phyloP scores from a whole-genome alignment of 768 basidiomycete genomes.

The Pholiota conissans region DNA sequence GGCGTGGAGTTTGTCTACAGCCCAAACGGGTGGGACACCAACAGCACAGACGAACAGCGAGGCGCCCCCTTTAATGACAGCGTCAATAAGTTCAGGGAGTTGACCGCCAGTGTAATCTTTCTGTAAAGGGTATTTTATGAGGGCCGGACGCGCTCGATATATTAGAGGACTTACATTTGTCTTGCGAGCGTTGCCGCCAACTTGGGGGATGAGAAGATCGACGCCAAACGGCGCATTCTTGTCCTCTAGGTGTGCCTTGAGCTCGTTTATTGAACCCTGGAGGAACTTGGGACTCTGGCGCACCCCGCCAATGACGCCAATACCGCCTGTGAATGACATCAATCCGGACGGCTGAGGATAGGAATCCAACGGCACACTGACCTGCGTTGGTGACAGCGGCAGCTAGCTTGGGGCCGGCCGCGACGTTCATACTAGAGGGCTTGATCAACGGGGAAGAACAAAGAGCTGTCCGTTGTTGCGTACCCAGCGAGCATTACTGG shows the following conservation, averaged over 20 bases:
- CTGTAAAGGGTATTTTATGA: conserved; percentile 17
- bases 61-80: conserved; percentile 73
- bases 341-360: background rate
- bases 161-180: conserved; percentile 54
- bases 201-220: conserved; percentile 80
- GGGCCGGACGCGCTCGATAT: background rate
- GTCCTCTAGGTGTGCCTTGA: conserved; percentile 75
- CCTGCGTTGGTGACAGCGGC: conserved; percentile 93
- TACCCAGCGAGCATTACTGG: conserved; percentile 83
- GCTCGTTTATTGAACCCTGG: conserved; percentile 62
- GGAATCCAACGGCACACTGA: conserved; percentile 15
- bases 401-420: conserved; percentile 81
- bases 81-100: conserved; percentile 72
- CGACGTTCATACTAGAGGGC: conserved; percentile 75
- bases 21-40: conserved; percentile 82
- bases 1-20: conserved; percentile 78
- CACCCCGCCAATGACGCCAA: conserved; percentile 87
- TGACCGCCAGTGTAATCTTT: conserved; percentile 81
- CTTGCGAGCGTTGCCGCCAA: conserved; percentile 81
- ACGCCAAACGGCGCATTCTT: conserved; percentile 79
- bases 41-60: conserved; percentile 83
- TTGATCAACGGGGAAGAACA: background rate
- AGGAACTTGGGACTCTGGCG: conserved; percentile 74
- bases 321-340: conserved; percentile 46
- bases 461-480: conserved; percentile 14